These are phyloP conservation scores for Penicillium sp. DNA, from an alignment of 2,329 filamentous ascomycete species.

Conservation along the genomic window DNA sequence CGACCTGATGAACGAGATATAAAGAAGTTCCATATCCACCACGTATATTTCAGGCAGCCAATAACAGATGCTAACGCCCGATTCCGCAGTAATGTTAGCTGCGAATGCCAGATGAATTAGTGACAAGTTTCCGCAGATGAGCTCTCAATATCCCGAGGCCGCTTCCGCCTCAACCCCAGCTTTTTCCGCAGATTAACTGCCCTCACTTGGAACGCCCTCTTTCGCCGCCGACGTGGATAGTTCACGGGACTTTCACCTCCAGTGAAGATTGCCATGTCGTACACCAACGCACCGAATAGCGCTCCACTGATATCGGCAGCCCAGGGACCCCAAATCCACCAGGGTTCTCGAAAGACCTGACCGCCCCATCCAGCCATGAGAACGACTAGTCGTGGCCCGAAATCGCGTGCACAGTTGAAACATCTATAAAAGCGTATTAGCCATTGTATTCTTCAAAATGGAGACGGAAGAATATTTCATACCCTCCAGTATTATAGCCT, in stretches of 20 bases:
- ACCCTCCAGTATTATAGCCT: conserved; percentile 39
- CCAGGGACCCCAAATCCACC: conserved; percentile 42
- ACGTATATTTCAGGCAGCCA: background rate
- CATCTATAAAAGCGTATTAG: conserved; percentile 16
- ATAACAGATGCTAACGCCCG: background rate
- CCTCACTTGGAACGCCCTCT: conserved; percentile 37
- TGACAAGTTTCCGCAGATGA: background rate
- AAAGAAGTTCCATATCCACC: background rate
- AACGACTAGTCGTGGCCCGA: conserved; percentile 35
- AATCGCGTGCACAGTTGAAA: conserved; percentile 38
- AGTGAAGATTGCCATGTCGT: conserved; percentile 40
- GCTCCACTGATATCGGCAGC: conserved; percentile 33
- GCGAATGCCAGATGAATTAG: background rate
- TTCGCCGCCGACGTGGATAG: conserved; percentile 44
- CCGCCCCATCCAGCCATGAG: conserved; percentile 35
- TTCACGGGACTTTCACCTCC: conserved; percentile 41
- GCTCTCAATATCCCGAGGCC: conserved; percentile 21
- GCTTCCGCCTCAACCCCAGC: conserved; percentile 10
- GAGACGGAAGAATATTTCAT: background rate
- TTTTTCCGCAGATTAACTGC: conserved; percentile 23
- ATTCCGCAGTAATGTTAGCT: background rate
- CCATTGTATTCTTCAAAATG: background rate
- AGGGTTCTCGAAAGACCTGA: conserved; percentile 26
- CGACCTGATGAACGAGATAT: background rate
- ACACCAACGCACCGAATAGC: conserved; percentile 33